Base-by-base conservation (phyloP, 768 basidiomycete species). In the Jaapia argillacea region DNA sequence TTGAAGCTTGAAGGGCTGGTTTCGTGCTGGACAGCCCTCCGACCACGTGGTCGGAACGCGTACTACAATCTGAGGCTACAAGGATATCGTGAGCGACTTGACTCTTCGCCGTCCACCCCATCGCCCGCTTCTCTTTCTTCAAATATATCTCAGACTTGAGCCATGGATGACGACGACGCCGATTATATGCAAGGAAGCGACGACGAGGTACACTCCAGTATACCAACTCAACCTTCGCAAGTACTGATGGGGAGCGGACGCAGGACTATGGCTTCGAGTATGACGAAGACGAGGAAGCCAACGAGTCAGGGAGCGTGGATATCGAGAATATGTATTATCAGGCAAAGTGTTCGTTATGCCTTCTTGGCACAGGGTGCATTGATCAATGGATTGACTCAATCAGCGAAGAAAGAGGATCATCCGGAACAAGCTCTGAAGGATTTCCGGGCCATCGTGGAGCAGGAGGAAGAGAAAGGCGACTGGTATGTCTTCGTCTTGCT, bases 291-390 rank as follows among this genome's bases (percentile, higher is more conserved):
- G 89, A 86, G 26, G 86, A 86, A 23, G 86, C 74, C 23, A 79
- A 88, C 44, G 85, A 85, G 52, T 72, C 78, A 1, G 85, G 75
- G 40, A 86, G 78, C 42, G 85, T 79, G 21, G 93, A 96, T 63
- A 79, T 96, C 36, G 96, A 99, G 68, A 99, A 99, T 58, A 79
- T 92, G 77, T 99, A 99, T 66, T 98, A 98, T 61, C 85, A 82
- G 40, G 96, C 96, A 7, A 99, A 99, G 64, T 81, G 94, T 97
- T 51, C 41, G 82, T 62, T n/a, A n/a, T n/a, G n/a, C n/a, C n/a
- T 47, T 38, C 22, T 6, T 10, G 22, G 45, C 18, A 16, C 18
- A 16, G 12, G 14, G 6, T n/a, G 22, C 24, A 21, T 33, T n/a
- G 23, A 18, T 12, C 36, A 36, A 48, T 26, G 23, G 24, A 10